A percentile compares a stretch with the other conserved stretches of the same genome.
phyloP scores from a whole-genome alignment of 78 protist species.

The Tieghemostelium lacteum region DNA sequence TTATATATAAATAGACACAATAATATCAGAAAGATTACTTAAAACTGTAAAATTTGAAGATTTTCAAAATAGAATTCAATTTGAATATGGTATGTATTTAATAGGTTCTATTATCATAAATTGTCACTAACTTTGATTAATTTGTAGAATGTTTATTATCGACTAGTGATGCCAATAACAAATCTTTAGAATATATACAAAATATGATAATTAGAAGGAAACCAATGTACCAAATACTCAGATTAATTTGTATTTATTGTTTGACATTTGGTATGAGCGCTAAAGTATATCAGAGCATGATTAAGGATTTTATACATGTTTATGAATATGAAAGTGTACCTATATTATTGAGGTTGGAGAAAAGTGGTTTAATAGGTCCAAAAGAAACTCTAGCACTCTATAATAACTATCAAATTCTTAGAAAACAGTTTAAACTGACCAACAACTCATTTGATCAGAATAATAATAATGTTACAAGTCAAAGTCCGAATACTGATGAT shows the following conservation, averaged over 20 bases:
- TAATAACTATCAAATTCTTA: not conserved
- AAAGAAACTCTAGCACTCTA: not conserved
- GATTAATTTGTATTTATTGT: slow-evolving; percentile 13
- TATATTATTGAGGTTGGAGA: not conserved
- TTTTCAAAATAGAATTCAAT: not conserved
- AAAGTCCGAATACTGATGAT: not conserved
- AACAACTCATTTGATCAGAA: not conserved
- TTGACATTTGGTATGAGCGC: not conserved
- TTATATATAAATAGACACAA: not conserved
- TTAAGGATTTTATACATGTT: not conserved
- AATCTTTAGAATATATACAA: not conserved
- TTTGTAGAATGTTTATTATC: not conserved
- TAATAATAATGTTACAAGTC: not conserved
- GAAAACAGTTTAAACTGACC: not conserved
- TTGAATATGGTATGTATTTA: not conserved
- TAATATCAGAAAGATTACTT: not conserved
- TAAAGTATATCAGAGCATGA: not conserved
- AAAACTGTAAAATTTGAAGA: slow-evolving; percentile 7
- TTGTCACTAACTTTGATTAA: too few species aligned
- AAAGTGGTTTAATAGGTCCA: slow-evolving; percentile 2
- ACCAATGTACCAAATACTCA: slow-evolving; percentile 13
- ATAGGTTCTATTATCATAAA: too few species aligned
- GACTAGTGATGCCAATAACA: not conserved
- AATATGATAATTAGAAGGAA: slow-evolving; percentile 20
- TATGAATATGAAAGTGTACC: not conserved